Evolutionary conservation across 2,329 filamentous ascomycete species (phyloP).

Genomic region (Bipolaris zeicola): DNA sequence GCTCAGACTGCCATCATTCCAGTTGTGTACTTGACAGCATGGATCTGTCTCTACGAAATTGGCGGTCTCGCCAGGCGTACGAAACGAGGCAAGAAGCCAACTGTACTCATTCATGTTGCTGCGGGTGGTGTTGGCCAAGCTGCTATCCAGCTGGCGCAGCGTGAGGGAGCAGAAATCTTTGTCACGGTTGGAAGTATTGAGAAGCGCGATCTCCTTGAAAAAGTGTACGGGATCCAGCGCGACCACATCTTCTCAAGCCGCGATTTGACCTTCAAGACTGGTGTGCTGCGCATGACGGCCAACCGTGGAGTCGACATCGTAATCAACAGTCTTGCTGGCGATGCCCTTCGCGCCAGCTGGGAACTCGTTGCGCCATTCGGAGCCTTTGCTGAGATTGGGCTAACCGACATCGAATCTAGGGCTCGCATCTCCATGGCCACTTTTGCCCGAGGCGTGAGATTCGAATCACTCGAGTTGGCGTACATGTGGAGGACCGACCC

Average conservation of each 20-base stretch:
- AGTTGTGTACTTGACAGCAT: constrained; percentile 8
- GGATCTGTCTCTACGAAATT: constrained; percentile 4
- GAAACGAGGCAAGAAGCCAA: background rate
- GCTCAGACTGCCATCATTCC: background rate
- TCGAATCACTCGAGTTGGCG: constrained; percentile 3
- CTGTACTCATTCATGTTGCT: constrained; percentile 31
- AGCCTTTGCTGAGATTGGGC: constrained; percentile 26
- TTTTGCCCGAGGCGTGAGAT: constrained; percentile 5
- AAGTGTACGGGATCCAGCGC: background rate
- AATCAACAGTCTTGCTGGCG: constrained; percentile 4
- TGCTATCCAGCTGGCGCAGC: constrained; percentile 21
- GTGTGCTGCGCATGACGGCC: background rate
- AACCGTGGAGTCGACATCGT: constrained; percentile 2
- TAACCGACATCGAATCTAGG: constrained; percentile 19
- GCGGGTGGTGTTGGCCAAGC: constrained; percentile 28
- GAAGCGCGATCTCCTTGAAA: background rate
- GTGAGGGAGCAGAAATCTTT: constrained; percentile 7
- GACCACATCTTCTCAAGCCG: constrained; percentile 3
- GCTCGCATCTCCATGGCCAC: constrained; percentile 9
- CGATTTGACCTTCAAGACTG: background rate
- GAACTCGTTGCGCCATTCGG: constrained; percentile 12
- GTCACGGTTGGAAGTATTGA: background rate
- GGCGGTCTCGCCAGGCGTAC: background rate
- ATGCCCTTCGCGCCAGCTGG: constrained; percentile 1
- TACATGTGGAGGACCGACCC: background rate